phyloP scores from a whole-genome alignment of 805 yeast species.

The Saccharomycopsis malanga region DNA sequence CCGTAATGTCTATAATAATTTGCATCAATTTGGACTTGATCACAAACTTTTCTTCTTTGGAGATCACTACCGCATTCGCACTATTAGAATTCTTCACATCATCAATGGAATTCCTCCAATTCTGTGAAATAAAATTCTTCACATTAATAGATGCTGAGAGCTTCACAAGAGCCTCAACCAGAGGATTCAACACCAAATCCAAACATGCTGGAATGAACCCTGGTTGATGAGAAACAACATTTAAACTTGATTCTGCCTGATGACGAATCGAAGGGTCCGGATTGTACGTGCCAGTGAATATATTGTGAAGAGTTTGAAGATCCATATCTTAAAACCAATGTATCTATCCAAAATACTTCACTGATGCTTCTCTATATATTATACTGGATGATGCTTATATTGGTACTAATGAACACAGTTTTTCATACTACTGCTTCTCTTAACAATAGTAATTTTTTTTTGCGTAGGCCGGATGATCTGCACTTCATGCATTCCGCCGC shows the following conservation, averaged over 20 bases:
- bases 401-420: too few relatives aligned
- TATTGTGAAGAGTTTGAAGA: conserved; percentile 55
- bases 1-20: conserved; percentile 30
- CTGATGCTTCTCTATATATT: neutral
- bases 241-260: conserved; percentile 63
- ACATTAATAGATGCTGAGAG: conserved; percentile 76
- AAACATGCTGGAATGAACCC: conserved; percentile 82
- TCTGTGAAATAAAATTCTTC: conserved; percentile 61
- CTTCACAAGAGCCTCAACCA: conserved; percentile 45
- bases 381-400: neutral
- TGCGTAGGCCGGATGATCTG: too few relatives aligned
- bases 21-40: conserved; percentile 56
- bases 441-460: too few relatives aligned
- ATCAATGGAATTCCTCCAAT: conserved; percentile 45
- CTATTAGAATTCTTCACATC: conserved; percentile 14
- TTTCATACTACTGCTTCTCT: too few relatives aligned
- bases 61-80: conserved; percentile 21
- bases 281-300: conserved; percentile 74
- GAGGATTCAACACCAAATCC: conserved; percentile 53
- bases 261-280: conserved; percentile 54
- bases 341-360: neutral
- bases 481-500: too few relatives aligned
- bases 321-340: conserved; percentile 45
- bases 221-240: conserved; percentile 31
- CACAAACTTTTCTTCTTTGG: conserved; percentile 61